phyloP scores from a whole-genome alignment of 768 basidiomycete species.

The Hericium rajendrae region DNA sequence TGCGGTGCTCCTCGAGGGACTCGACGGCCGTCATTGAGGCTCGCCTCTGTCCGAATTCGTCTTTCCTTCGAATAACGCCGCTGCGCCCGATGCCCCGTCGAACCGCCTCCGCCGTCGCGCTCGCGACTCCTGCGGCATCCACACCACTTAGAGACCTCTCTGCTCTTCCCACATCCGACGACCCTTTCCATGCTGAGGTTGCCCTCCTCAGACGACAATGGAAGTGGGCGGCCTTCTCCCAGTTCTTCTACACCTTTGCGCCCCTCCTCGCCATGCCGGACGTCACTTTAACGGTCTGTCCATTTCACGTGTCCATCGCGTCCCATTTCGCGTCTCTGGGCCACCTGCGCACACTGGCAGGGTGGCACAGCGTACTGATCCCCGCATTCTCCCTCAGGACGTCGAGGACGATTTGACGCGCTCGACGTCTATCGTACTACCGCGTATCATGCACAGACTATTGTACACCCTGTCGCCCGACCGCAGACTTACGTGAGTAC shows the following conservation, averaged over 20 bases:
- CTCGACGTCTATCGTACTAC: slow-evolving; percentile 48
- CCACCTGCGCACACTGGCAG: background rate
- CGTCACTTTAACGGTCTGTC: slow-evolving; percentile 53
- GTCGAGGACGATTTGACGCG: slow-evolving; percentile 68
- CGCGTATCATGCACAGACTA: slow-evolving; percentile 67
- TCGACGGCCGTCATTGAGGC: background rate
- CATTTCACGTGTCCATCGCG: slow-evolving; percentile 3
- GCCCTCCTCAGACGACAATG: slow-evolving; percentile 63
- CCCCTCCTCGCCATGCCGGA: slow-evolving; percentile 63
- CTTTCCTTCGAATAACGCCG: slow-evolving; percentile 18
- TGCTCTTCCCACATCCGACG: slow-evolving; percentile 4
- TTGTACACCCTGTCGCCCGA: slow-evolving; percentile 72
- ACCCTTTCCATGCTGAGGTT: slow-evolving; percentile 27
- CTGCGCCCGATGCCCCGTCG: slow-evolving; percentile 25
- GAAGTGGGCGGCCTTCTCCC: slow-evolving; percentile 89
- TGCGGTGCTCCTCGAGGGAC: too few relatives aligned
- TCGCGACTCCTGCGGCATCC: slow-evolving; percentile 10
- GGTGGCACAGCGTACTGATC: background rate
- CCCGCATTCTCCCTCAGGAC: slow-evolving; percentile 35
- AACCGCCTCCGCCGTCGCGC: slow-evolving; percentile 17
- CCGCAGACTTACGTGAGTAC: slow-evolving; percentile 63
- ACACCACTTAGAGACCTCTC: slow-evolving; percentile 10
- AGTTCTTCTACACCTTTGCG: slow-evolving; percentile 83
- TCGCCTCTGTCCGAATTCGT: slow-evolving; percentile 22
- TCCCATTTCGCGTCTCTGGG: slow-evolving; percentile 1